Conservation (phyloP, 345 rosid species). For the Hibiscus trionum region DNA sequence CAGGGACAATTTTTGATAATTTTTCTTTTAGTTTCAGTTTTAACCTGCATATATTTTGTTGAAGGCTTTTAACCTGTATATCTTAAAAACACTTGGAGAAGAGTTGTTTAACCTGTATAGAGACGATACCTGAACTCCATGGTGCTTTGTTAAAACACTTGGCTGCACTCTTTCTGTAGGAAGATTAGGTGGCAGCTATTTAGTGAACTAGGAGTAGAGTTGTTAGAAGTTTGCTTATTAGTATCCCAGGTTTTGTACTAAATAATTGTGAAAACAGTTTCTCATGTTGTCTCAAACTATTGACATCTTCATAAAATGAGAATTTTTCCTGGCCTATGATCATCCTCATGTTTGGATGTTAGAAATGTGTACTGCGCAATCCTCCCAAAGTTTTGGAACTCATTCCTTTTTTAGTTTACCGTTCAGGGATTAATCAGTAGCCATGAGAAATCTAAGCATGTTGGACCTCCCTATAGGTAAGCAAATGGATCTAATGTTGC, state of each 20-base stretch:
- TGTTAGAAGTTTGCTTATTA: neutral
- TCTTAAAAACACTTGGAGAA: neutral
- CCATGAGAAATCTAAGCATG: neutral
- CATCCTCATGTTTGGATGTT: neutral
- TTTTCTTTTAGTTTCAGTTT: neutral
- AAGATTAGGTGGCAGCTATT: neutral
- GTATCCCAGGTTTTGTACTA: neutral
- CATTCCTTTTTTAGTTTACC: neutral
- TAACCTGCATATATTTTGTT: too few relatives aligned
- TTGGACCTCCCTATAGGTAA: neutral
- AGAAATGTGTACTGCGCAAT: neutral
- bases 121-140: neutral
- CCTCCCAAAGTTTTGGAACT: neutral
- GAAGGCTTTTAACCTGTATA: neutral
- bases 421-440: neutral
- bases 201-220: neutral
- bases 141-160: neutral
- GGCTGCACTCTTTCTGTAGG: neutral
- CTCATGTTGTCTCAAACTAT: neutral
- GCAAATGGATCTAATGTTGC: neutral
- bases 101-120: too few relatives aligned
- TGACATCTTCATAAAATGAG: neutral
- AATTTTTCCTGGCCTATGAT: neutral
- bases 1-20: neutral
- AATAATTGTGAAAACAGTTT: neutral